Base-by-base conservation (phyloP, 305 asterid genomes). In the Solanum aculeatissimum region DNA sequence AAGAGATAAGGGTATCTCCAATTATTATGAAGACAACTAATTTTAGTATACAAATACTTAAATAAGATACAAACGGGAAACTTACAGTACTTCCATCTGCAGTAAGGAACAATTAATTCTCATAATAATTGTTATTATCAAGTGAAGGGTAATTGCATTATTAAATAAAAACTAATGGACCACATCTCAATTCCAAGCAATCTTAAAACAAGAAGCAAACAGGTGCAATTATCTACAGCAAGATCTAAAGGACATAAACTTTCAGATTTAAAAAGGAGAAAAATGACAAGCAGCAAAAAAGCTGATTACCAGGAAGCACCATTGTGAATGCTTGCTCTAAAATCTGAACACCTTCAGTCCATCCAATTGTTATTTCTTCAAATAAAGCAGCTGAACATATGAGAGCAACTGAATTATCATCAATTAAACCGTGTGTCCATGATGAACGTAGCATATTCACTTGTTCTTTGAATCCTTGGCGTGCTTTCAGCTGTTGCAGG, bases 241-340 rank as follows among this genome's bases (percentile, higher is more conserved):
- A 71, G 11, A 77, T 16, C 83, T 29, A 15, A 32, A 83, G 80
- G 23, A 74, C 49, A 18, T 47, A n/a, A 80, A n/a, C 70, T 29
- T 47, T 29, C 82, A 51, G 65, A 47, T 27, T 77, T 27, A 77
- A 29, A 81, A 69, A 75, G 45, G 60, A 84, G 47, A 51, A 77
- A 35, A 51, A 77, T 51, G 65, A 18, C 3, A 23, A 68, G 68
- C 84, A 60, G 65, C 16, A 15, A 25, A 60, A 65, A 68, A 72
- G 54, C 35, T 32, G 84, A 58, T 86, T 88, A 97, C 99, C 99
- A 86, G 99, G 98, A 89, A 97, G 98, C 88, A 95, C 98, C 97
- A 92, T 94, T 4, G 96, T 88, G 84, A 94, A 95, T 75, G 99
- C 92, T 69, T 89, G 89, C 85, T 97, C 97, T 78, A 95, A 84